A percentile compares a stretch with the other conserved stretches of the same genome.
phyloP scores from a whole-genome alignment of 2,329 filamentous ascomycete genomes.

The Colletotrichum acutatum region DNA sequence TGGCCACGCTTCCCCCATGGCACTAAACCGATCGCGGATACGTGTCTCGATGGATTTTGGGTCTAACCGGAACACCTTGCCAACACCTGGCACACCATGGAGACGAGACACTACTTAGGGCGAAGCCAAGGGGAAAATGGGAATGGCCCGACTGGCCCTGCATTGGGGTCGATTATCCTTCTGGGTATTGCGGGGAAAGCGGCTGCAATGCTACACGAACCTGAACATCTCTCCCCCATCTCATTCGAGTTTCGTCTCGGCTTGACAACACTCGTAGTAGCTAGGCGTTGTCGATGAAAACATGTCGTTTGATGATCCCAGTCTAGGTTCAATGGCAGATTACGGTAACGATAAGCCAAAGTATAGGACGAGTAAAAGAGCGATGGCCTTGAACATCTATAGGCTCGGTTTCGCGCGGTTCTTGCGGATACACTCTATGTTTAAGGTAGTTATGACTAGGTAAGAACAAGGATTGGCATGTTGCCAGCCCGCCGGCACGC shows the following conservation, averaged over 20 bases:
- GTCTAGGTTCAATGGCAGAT: not conserved
- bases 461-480: not conserved
- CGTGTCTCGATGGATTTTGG: not conserved
- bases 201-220: not conserved
- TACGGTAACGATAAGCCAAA: not conserved
- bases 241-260: not conserved
- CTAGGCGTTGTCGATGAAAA: not conserved
- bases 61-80: not conserved
- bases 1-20: slow-evolving; percentile 3
- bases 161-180: not conserved
- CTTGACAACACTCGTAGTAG: not conserved
- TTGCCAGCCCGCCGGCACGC: not conserved
- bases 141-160: slow-evolving; percentile 25
- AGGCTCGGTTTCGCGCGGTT: not conserved
- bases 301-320: not conserved
- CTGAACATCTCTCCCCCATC: not conserved
- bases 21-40: slow-evolving; percentile 16
- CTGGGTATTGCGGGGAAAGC: slow-evolving; percentile 17
- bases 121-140: slow-evolving; percentile 6
- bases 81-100: not conserved
- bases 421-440: too few species aligned
- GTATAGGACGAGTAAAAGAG: not conserved
- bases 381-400: not conserved
- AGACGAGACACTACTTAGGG: not conserved
- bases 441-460: not conserved